These are phyloP conservation scores for Phytophthora multivora DNA, from an alignment of 352 stramenopile genomes.

Conservation along the genomic window DNA sequence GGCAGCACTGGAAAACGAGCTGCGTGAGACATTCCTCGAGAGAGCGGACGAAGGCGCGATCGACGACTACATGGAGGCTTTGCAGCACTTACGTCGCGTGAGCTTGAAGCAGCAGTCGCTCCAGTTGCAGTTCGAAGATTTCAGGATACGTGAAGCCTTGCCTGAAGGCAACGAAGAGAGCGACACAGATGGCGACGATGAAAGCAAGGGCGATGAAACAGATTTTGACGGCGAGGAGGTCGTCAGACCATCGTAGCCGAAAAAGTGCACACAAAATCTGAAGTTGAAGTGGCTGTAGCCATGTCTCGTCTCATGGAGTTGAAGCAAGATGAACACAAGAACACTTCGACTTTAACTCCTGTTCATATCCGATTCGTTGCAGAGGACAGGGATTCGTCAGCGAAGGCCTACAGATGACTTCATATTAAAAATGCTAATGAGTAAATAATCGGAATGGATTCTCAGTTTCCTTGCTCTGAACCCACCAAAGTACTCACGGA, in stretches of 20 bases:
- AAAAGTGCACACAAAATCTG: slow-evolving; percentile 11
- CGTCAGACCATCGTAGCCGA: neutral
- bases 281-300: slow-evolving; percentile 21
- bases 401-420: too few relatives aligned
- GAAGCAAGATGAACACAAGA: neutral
- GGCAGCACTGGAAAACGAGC: slow-evolving; percentile 59
- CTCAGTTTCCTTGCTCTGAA: too few relatives aligned
- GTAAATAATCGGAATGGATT: too few relatives aligned
- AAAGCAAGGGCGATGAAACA: slow-evolving; percentile 19
- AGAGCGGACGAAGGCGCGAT: slow-evolving; percentile 63
- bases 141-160: neutral
- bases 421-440: too few relatives aligned
- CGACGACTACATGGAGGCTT: slow-evolving; percentile 70
- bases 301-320: slow-evolving; percentile 15
- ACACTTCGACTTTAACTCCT: too few relatives aligned
- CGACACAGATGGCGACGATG: slow-evolving; percentile 31
- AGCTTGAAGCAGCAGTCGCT: slow-evolving; percentile 38
- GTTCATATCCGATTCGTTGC: too few relatives aligned
- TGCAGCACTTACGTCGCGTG: slow-evolving; percentile 63
- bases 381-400: too few relatives aligned
- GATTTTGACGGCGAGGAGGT: slow-evolving; percentile 18
- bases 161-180: slow-evolving; percentile 35
- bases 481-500: too few relatives aligned
- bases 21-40: slow-evolving; percentile 69
- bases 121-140: slow-evolving; percentile 15